A percentile compares a stretch with the other conserved stretches of the same genome.
Conservation (phyloP, 306 rosid genomes). For the Trifolium subterraneum region DNA sequence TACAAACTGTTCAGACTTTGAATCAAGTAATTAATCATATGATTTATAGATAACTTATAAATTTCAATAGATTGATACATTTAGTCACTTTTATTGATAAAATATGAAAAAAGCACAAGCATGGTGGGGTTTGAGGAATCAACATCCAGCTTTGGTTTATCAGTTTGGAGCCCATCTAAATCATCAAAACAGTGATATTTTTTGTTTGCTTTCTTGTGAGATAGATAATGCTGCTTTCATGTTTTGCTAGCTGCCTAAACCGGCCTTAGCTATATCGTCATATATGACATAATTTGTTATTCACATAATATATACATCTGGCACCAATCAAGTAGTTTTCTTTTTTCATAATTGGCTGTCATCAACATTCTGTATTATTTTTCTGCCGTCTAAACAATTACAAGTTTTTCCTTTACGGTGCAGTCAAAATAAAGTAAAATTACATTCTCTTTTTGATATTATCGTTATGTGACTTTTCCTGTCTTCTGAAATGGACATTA, state of each 20-base stretch:
- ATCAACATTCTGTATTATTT: conserved; percentile 11
- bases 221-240: conserved; percentile 4
- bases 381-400: conserved; percentile 36
- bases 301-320: not conserved
- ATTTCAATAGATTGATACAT: not conserved
- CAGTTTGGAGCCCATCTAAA: conserved; percentile 23
- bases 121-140: conserved; percentile 18
- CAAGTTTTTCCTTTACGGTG: conserved; percentile 9
- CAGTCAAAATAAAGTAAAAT: not conserved
- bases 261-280: not conserved
- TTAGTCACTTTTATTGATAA: not conserved
- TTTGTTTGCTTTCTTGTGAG: conserved; percentile 36
- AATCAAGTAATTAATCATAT: not conserved
- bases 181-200: conserved; percentile 38
- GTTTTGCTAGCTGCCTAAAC: conserved; percentile 15
- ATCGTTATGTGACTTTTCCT: not conserved
- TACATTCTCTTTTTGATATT: not conserved
- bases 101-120: not conserved
- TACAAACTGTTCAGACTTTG: not conserved
- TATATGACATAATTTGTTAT: not conserved
- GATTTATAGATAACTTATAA: conserved; percentile 18
- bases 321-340: conserved; percentile 2
- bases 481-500: not conserved
- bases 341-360: conserved; percentile 3
- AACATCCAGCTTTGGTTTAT: not conserved